Evolutionary conservation across 2,329 filamentous ascomycete species (phyloP).

Genomic region (Botrytis byssoidea): DNA sequence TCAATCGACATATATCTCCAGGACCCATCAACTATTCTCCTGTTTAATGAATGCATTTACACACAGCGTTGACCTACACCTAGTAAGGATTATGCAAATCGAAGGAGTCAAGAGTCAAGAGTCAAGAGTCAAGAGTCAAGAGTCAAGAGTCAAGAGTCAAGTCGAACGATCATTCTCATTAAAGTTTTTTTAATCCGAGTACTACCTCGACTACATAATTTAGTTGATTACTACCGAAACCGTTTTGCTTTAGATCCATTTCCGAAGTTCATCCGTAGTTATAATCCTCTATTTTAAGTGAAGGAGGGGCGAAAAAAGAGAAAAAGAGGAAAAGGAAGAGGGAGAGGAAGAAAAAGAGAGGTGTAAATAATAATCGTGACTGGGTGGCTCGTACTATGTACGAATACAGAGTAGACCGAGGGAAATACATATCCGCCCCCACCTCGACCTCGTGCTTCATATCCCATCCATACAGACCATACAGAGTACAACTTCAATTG

Average conservation of each 20-base stretch:
- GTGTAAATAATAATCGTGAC: neutral
- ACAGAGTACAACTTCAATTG: neutral
- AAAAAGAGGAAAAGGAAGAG: neutral
- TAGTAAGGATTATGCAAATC: neutral
- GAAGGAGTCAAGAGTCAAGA: neutral
- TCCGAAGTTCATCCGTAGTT: constrained; percentile 1
- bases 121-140: neutral
- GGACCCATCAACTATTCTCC: neutral
- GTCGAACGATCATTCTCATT: neutral
- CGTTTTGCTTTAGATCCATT: neutral
- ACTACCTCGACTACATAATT: neutral
- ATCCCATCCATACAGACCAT: neutral
- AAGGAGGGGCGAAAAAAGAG: neutral
- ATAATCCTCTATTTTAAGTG: neutral
- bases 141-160: neutral
- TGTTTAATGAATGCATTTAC: neutral
- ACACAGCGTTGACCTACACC: neutral
- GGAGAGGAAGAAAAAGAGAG: neutral
- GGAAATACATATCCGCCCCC: neutral
- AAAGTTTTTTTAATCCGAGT: neutral
- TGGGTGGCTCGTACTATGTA: neutral
- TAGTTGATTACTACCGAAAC: neutral
- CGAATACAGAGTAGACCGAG: neutral
- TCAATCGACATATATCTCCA: neutral
- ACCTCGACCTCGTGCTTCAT: neutral